Conservation (phyloP, 257 asterid genomes). For the Gentiana straminea region DNA sequence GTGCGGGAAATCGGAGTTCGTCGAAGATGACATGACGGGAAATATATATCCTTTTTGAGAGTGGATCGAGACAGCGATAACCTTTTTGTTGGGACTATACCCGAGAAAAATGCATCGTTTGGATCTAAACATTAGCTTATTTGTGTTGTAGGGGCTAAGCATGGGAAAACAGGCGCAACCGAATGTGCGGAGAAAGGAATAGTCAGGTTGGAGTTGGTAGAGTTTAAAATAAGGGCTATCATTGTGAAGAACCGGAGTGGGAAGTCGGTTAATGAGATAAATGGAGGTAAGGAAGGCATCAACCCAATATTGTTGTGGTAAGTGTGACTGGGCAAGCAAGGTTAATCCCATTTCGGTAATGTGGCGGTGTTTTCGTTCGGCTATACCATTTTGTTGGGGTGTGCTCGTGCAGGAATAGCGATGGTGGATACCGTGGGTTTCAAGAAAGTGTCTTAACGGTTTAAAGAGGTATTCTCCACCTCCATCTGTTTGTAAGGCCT, state of each 20-base stretch:
- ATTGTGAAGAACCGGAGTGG: neutral
- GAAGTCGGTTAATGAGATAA: neutral
- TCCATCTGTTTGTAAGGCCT: neutral
- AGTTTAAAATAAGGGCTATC: neutral
- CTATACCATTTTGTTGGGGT: neutral
- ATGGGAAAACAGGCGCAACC: conserved; percentile 2
- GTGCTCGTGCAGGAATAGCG: neutral
- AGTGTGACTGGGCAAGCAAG: neutral
- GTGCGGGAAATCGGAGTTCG: neutral
- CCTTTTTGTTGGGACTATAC: neutral
- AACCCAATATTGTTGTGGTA: neutral
- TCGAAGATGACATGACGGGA: neutral
- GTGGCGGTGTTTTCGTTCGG: neutral
- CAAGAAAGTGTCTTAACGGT: neutral
- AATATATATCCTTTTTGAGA: neutral
- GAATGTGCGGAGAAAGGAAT: neutral
- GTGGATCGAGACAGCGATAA: conserved; percentile 2
- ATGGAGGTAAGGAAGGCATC: neutral
- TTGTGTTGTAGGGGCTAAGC: neutral
- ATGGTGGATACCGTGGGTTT: neutral
- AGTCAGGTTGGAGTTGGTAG: neutral
- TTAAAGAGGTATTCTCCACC: conserved; percentile 1
- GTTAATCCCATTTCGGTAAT: neutral
- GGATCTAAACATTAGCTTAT: neutral
- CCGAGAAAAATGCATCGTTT: neutral